A percentile compares a stretch with the other conserved stretches of the same genome.
phyloP scores from a whole-genome alignment of 495 filamentous ascomycete species.

The Acidomyces sp. region DNA sequence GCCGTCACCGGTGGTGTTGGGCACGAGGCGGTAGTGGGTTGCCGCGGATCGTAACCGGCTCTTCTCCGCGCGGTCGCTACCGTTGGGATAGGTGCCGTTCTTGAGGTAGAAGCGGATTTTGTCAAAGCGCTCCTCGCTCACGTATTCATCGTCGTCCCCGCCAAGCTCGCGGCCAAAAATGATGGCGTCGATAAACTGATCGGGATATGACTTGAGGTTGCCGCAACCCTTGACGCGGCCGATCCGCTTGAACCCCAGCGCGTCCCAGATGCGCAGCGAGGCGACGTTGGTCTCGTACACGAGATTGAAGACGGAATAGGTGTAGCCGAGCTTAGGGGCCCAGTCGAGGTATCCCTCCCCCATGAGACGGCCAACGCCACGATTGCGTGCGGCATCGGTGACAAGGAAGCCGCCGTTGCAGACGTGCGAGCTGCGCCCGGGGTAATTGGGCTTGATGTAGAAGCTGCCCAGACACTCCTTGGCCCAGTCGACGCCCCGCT shows the following conservation, averaged over 20 bases:
- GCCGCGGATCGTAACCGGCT: conserved; percentile 82
- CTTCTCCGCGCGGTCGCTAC: conserved; percentile 91
- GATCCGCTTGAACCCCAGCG: conserved; percentile 94
- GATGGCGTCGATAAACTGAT: conserved; percentile 80
- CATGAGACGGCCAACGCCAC: conserved; percentile 83
- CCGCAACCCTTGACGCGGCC: conserved; percentile 82
- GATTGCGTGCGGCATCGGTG: conserved; percentile 76
- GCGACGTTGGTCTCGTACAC: conserved; percentile 97
- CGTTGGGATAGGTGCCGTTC: conserved; percentile 82
- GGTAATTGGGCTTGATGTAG: conserved; percentile 96
- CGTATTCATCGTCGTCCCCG: conserved; percentile 66
- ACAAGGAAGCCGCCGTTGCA: conserved; percentile 95
- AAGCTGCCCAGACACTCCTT: conserved; percentile 84
- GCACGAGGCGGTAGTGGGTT: conserved; percentile 81
- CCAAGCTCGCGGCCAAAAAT: conserved; percentile 87
- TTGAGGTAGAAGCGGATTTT: conserved; percentile 97
- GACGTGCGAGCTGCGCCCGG: conserved; percentile 86
- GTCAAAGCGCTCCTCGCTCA: conserved; percentile 93
- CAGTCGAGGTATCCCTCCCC: conserved; percentile 90
- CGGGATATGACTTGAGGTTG: conserved; percentile 66
- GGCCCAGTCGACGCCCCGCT: conserved; percentile 59
- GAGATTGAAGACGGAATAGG: conserved; percentile 93
- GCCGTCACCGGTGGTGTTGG: conserved; percentile 28
- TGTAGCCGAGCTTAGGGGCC: conserved; percentile 87
- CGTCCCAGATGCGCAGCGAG: conserved; percentile 92